Percentiles rank a stretch among this genome's conserved stretches.
Conservation (phyloP, 305 asterid genomes). For the Withania somnifera region DNA sequence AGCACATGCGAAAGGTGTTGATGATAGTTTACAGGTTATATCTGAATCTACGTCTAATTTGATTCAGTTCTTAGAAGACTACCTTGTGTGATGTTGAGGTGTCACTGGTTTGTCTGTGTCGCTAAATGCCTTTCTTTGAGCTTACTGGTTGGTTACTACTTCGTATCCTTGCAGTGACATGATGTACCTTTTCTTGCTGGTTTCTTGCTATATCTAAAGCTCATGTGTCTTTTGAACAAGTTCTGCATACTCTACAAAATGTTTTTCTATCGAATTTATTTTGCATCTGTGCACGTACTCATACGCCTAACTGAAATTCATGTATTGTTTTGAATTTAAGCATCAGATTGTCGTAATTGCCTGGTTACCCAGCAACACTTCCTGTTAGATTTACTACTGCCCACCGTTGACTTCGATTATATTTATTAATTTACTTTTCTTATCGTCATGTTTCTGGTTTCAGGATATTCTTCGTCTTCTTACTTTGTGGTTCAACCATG, state of each 20-base stretch:
- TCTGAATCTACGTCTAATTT: neutral
- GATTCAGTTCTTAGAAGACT: neutral
- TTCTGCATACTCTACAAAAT: neutral
- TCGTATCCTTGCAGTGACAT: neutral
- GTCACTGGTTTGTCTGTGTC: neutral
- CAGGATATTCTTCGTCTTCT: constrained; percentile 98
- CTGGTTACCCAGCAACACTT: neutral
- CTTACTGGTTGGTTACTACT: neutral
- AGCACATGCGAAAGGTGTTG: constrained; percentile 96
- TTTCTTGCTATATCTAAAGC: neutral
- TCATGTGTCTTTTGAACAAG: neutral
- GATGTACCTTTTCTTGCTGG: neutral
- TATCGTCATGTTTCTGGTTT: constrained; percentile 17
- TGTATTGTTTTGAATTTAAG: neutral
- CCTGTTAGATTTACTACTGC: neutral
- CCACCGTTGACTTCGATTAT: neutral
- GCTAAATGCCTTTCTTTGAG: neutral
- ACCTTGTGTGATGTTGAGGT: constrained; percentile 2
- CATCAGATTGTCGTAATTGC: neutral
- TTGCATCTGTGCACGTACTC: neutral
- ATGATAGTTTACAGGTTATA: constrained; percentile 89
- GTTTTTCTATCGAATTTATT: neutral
- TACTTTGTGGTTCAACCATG: constrained; percentile 99
- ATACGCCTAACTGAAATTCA: neutral
- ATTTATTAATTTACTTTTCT: neutral